Base-by-base conservation (phyloP, 2,329 filamentous ascomycete genomes). In the Penicillium sp. region DNA sequence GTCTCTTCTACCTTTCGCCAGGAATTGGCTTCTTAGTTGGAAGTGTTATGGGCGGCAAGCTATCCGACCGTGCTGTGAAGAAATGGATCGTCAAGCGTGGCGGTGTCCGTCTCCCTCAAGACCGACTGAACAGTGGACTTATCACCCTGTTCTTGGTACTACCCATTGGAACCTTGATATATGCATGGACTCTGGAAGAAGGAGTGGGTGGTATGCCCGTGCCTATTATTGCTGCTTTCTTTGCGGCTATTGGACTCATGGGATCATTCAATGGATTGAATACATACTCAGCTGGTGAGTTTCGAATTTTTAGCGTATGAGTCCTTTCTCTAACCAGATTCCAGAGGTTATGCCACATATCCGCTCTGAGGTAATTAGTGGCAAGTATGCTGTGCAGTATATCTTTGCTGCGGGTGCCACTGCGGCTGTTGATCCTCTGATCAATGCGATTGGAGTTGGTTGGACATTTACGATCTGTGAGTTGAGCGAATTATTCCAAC, bases 341-440 rank as follows among this genome's bases (percentile, higher is more conserved):
- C 3, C 39, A 69, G 75, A 76, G 63, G 80, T 80, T 2, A 79
- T 84, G 31, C 72, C 73, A 1, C 60, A 66, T 16, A 58, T 66
- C 19, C 84, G 85, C n/a, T 84, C 86, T 10, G 90, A 93, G 68
- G 89, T 93, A 3, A 86, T 91, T 52, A 88, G 89, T 1, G 88
- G 89, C 1, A 95, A 95, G 71, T 95, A 93, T 72, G 85, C 91
- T 61, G 79, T 90, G 37, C 82, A 91, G 26, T 95, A 93, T 73
- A 68, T 91, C 3, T 90, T 91, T 60, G 90, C 86, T 1, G 90
- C 89, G 11, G 78, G 82, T 3, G 88, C 84, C 0, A 89, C 85
- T 7, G 90, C 88, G 0, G 83, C 85, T 0, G 89, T 90, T 57
- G 77, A 93, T 52, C 91, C 91, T 0, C 84, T 88, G 10, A 83